Conservation (phyloP, 2,329 filamentous ascomycete species). For the Fusarium oxysporum region DNA sequence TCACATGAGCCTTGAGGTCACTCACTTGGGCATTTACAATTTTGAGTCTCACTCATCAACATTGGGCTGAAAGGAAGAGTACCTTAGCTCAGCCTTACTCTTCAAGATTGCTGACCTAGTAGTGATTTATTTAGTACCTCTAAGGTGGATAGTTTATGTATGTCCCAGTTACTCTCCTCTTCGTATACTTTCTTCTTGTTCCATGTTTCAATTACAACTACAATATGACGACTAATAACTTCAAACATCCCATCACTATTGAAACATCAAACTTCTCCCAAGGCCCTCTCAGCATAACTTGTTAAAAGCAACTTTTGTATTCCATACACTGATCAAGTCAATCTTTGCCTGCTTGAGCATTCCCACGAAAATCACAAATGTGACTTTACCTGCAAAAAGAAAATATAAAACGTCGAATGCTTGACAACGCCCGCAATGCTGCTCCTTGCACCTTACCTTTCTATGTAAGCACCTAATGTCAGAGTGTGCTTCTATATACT, state of each 20-base stretch:
- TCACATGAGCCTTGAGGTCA: conserved; percentile 4
- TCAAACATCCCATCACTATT: conserved; percentile 3
- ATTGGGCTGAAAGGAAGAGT: not conserved
- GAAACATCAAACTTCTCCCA: not conserved
- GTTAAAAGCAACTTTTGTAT: conserved; percentile 39
- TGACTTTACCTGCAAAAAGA: conserved; percentile 6
- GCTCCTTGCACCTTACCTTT: conserved; percentile 42
- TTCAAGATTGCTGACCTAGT: not conserved
- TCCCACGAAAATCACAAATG: conserved; percentile 11
- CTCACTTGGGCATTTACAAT: not conserved
- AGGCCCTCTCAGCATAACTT: not conserved
- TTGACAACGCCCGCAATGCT: conserved; percentile 43
- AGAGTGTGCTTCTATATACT: conserved; percentile 41
- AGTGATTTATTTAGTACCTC: not conserved
- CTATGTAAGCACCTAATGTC: conserved; percentile 39
- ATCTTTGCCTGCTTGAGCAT: conserved; percentile 36
- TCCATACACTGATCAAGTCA: conserved; percentile 40
- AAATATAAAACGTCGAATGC: conserved; percentile 36
- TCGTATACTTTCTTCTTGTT: not conserved
- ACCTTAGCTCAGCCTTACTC: not conserved
- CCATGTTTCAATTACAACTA: not conserved
- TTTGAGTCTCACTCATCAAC: conserved; percentile 4
- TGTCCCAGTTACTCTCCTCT: not conserved
- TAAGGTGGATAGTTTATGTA: not conserved
- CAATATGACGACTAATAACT: not conserved